Conservation (phyloP, 2,329 filamentous ascomycete species). For the Trichothecium sympodiale region DNA sequence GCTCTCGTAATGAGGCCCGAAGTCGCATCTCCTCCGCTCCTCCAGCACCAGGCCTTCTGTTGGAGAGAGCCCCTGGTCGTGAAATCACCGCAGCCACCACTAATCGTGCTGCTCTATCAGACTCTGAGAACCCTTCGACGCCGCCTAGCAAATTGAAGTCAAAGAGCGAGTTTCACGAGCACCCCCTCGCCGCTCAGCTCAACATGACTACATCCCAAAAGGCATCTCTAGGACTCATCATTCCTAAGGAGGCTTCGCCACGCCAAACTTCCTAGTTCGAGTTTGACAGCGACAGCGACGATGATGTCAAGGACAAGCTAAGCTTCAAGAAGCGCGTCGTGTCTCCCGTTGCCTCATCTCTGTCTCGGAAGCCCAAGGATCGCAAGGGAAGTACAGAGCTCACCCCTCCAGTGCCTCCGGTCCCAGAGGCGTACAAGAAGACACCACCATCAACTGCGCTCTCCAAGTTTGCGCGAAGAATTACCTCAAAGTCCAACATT, state of each 20-base stretch:
- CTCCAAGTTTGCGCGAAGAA: constrained; percentile 16
- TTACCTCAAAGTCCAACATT: constrained; percentile 12
- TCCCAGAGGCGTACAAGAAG: constrained; percentile 16
- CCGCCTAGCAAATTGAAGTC: too few species aligned
- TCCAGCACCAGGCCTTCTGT: constrained; percentile 26
- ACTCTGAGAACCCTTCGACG: too few species aligned
- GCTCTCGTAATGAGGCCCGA: too few species aligned
- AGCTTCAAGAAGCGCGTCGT: neutral
- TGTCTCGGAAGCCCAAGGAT: too few species aligned
- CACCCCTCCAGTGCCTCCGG: constrained; percentile 16
- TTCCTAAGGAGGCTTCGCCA: constrained; percentile 20
- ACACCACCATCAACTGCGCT: constrained; percentile 14
- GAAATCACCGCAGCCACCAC: constrained; percentile 26
- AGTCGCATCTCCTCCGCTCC: too few species aligned
- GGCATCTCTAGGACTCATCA: constrained; percentile 20
- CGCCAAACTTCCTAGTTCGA: constrained; percentile 26
- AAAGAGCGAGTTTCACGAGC: constrained; percentile 19
- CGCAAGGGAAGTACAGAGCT: neutral
- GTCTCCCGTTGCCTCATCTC: too few species aligned
- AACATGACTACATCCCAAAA: constrained; percentile 16
- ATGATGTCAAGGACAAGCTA: constrained; percentile 6
- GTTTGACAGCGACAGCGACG: constrained; percentile 20
- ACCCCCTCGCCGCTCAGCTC: constrained; percentile 21
- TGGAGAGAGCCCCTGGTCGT: constrained; percentile 25
- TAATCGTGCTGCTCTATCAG: constrained; percentile 21